Conservation (phyloP, 1,284 basidiomycete species). For the Porodaedalea pini region DNA sequence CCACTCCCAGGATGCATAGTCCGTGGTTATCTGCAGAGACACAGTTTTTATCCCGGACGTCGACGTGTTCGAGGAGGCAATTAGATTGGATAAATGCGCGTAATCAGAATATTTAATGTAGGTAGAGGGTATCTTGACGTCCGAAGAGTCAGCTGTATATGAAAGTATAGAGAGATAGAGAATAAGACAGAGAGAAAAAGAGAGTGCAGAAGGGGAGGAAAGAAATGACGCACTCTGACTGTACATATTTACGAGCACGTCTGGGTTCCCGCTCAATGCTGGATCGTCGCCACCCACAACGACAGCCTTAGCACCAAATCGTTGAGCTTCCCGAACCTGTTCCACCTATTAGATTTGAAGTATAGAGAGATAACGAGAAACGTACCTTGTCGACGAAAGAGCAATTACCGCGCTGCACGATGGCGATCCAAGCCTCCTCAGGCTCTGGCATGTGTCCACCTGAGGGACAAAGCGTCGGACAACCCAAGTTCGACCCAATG, state of each 20-base stretch:
- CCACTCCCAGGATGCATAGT: constrained; percentile 81
- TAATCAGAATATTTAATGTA: constrained; percentile 75
- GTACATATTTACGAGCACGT: constrained; percentile 87
- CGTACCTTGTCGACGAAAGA: constrained; percentile 79
- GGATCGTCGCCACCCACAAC: constrained; percentile 85
- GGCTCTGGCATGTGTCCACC: constrained; percentile 51
- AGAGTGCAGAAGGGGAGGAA: background rate
- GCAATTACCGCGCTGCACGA: constrained; percentile 83
- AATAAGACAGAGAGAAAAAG: constrained; percentile 12
- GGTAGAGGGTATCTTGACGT: constrained; percentile 66
- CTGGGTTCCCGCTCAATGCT: constrained; percentile 59
- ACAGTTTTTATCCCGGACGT: constrained; percentile 69
- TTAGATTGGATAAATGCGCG: constrained; percentile 52
- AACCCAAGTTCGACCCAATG: constrained; percentile 46
- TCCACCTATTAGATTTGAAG: background rate
- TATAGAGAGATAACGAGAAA: background rate
- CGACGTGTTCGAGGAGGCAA: constrained; percentile 67
- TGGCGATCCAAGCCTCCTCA: constrained; percentile 76
- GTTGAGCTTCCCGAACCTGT: constrained; percentile 66
- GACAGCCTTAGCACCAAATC: constrained; percentile 78
- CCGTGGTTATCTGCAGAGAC: constrained; percentile 71
- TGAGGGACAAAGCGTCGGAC: constrained; percentile 57
- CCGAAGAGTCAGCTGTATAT: constrained; percentile 63
- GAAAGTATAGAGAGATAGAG: constrained; percentile 16
- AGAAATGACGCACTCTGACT: constrained; percentile 59